Base-by-base conservation (phyloP, 2,329 filamentous ascomycete species). In the Alternaria dauci region DNA sequence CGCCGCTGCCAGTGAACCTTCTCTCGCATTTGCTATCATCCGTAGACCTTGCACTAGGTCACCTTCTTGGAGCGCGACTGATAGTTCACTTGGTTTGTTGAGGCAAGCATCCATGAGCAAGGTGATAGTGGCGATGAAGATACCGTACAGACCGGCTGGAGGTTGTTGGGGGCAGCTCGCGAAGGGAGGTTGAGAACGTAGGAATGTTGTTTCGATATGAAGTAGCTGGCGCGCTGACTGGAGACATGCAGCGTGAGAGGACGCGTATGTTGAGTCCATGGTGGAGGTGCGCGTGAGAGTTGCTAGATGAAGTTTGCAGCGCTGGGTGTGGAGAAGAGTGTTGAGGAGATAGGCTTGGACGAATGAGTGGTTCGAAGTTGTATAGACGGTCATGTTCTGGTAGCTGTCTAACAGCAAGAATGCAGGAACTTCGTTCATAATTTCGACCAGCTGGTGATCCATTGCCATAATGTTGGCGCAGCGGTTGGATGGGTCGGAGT, bases 301-400 rank as follows among this genome's bases (percentile, higher is more conserved):
- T 1, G 56, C 30, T 1, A 62, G 28, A 8, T 81, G 79, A 8
- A 81, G 62, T 46, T 76, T 76, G 54, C 75, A 79, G 30, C 77
- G 71, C 8, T 78, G 74, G 3, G 76, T 70, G 41, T 80, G 68
- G 2, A 78, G 48, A 3, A 80, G 64, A 11, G 74, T 78, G 48
- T 78, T 72, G 14, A 78, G 61, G 38, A 78, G 72, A 36, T 79
- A 76, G 39, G 76, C 68, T 54, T 81, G 79, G 3, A 74, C 59
- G 36, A 69, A 57, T 16, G 76, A 67, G 9, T 34, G 23, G 54
- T 43, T 51, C 9, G n/a, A 18, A 4, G 23, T 41, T 46, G 9
- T 58, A 42, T 55, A 36, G 55, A 30, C 55, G 0, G 8, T 43
- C 1, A 7, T n/a, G 2, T 14, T 6, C 20, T 54, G 26, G 20